Percentiles rank a stretch among this genome's conserved stretches.
These are phyloP conservation scores for Eudorina sp. DNA, from an alignment of 139 green algal species.

Conservation along the genomic window DNA sequence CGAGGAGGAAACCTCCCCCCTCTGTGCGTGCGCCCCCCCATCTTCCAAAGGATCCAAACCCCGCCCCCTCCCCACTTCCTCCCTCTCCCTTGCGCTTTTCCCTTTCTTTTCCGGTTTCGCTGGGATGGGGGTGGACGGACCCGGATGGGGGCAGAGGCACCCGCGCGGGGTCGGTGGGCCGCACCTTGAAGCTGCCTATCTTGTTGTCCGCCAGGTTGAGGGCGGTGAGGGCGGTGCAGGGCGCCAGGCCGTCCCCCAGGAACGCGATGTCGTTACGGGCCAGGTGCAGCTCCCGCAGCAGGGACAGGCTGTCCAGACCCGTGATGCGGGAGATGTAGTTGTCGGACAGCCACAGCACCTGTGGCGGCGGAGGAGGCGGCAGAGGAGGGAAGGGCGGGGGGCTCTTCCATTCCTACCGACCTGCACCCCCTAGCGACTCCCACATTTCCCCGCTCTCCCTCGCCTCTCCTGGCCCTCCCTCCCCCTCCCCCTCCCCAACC, in stretches of 20 bases:
- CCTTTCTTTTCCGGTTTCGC: too few relatives aligned
- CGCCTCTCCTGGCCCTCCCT: neutral
- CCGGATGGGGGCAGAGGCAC: too few relatives aligned
- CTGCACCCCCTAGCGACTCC: neutral
- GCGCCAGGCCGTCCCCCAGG: conserved; percentile 60
- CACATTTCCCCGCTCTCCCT: neutral
- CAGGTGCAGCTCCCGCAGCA: conserved; percentile 79
- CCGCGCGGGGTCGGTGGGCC: too few relatives aligned
- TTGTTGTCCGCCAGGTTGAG: conserved; percentile 84
- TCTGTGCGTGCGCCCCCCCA: too few relatives aligned
- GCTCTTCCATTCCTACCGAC: neutral
- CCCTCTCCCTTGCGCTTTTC: too few relatives aligned
- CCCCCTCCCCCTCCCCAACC: neutral
- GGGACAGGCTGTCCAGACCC: conserved; percentile 64
- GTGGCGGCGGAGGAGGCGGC: neutral
- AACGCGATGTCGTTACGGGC: conserved; percentile 76
- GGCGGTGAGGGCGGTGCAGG: conserved; percentile 59
- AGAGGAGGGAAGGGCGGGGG: neutral
- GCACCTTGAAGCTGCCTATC: conserved; percentile 80
- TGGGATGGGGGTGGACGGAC: too few relatives aligned
- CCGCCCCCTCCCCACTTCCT: too few relatives aligned
- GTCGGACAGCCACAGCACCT: conserved; percentile 83
- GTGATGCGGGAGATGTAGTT: conserved; percentile 78
- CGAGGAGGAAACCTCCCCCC: too few relatives aligned
- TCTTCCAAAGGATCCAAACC: too few relatives aligned